Evolutionary conservation across 345 rosid genomes (phyloP).

Genomic region (Litchi chinensis): DNA sequence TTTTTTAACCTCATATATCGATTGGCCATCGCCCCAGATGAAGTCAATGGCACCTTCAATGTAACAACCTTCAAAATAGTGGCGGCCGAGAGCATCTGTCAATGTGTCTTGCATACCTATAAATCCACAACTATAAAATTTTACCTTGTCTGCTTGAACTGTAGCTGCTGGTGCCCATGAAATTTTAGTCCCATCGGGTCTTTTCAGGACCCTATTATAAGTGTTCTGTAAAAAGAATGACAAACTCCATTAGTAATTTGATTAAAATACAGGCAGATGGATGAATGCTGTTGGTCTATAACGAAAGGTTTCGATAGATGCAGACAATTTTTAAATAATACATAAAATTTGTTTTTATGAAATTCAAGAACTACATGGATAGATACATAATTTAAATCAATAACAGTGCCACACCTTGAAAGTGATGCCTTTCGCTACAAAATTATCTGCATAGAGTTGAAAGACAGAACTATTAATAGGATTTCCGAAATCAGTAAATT

Average conservation of each 20-base stretch:
- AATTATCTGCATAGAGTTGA: constrained; percentile 30
- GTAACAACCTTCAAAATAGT: constrained; percentile 41
- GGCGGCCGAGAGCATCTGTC: constrained; percentile 37
- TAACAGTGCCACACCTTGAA: constrained; percentile 30
- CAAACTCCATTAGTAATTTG: neutral
- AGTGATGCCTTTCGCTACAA: constrained; percentile 39
- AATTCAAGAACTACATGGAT: neutral
- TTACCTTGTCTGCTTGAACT: constrained; percentile 36
- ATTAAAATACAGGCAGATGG: no score
- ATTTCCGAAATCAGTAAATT: constrained; percentile 28
- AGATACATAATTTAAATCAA: no score
- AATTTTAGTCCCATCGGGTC: neutral
- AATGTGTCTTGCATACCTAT: constrained; percentile 46
- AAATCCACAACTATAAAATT: constrained; percentile 44
- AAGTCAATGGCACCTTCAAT: constrained; percentile 54
- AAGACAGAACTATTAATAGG: constrained; percentile 30
- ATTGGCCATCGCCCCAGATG: constrained; percentile 54
- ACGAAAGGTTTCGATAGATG: no score
- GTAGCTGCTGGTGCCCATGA: constrained; percentile 41
- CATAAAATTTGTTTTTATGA: no score
- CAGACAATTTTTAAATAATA: no score
- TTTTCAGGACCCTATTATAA: constrained; percentile 1
- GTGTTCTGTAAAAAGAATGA: constrained; percentile 36
- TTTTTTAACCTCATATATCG: constrained; percentile 37
- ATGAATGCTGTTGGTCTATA: no score